Base-by-base conservation (phyloP, 192 early-diverging fungal species). In the Rhizoclosmatium globosum region DNA sequence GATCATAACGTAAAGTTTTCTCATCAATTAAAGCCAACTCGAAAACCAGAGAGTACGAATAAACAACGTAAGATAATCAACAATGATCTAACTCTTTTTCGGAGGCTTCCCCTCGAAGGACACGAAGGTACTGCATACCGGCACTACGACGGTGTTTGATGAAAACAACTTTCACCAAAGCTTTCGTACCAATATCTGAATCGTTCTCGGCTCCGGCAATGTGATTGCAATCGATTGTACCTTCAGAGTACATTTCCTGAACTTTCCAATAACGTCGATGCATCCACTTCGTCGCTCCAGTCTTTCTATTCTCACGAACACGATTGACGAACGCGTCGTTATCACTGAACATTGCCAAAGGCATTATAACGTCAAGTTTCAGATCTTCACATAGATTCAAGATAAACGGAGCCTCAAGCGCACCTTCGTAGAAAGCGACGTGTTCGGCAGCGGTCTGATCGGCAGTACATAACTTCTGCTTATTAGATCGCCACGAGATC, bases 71-170 rank as follows among this genome's bases (percentile, higher is more conserved):
- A 6, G 23, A 2, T 23, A 38, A 65, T 65, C 64, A 65, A 65
- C 64, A 65, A n/a, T 3, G 64, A 65, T 65, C 64, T 15, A 65
- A 38, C 13, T 65, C 56, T 38, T 65, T 65, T 38, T 65, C 4
- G 41, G 64, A 23, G 64, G 17, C 13, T 23, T 17, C 39, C 38
- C 64, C 64, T 2, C 39, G 15, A 1, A 65, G 64, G 39, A 65
- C 64, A 65, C 64, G 2, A 2, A 65, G 64, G 64, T 65, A 65
- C 3, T 65, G 64, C 64, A 65, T 65, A 65, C 64, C 64, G 39
- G 41, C 4, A 6, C 39, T 65, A 1, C 3, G 64, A 23, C 64
- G 53, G 19, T 56, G 53, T 7, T 7, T 56, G 53, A 7, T 19
- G 19, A 56, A 11, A 7, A 56, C 19, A 19, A 19, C 19, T 56